Base-by-base conservation (phyloP, 2,329 filamentous ascomycete genomes). In the Colletotrichum spaethianum region DNA sequence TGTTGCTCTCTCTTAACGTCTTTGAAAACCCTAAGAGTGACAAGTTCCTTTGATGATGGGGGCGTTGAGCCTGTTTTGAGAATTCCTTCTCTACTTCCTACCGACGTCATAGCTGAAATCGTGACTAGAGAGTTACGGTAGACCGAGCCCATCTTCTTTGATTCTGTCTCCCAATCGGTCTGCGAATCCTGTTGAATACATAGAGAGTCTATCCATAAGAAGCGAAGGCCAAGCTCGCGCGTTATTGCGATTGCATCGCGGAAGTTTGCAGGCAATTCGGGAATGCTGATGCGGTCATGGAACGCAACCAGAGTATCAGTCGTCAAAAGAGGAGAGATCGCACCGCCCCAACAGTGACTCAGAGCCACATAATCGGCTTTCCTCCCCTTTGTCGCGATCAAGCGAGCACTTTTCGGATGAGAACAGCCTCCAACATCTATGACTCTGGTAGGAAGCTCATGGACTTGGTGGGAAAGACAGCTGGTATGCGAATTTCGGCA, bases 141-240 rank as follows among this genome's bases (percentile, higher is more conserved):
- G 4, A 74, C 38, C 6, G 18, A 18, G 1, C 59, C 55, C 68
- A 75, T 75, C 23, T 57, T 68, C 31, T 66, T 36, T 0, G 70
- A 72, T 53, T 76, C 70, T 0, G 4, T 23, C 20, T 74, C 65
- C 75, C 73, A 74, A 18, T 76, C 74, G 2, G 63, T 31, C 31
- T 71, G 71, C 0, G 69, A 73, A 28, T 76, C 68, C 31, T 77
- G 73, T 9, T 75, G 50, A 16, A 76, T 75, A 40, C 74, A 76
- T 3, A 74, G 62, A 8, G 63, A 68, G 48, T 76, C 75, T 33
- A 76, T 73, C 75, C 75, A 75, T 1, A 77, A 56, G 36, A 74
- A 76, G 2, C 33, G 55, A 11, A 76, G 65, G 0, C 53, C 67
- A 4, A 76, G 60, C n/a, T 65, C 20, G 8, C 59, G 38, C 8